Evolutionary conservation across 164 flowering plant species (phyloP), one percentile per base, ranked within the genome.

Genomic region (Tetracentron sinense): DNA sequence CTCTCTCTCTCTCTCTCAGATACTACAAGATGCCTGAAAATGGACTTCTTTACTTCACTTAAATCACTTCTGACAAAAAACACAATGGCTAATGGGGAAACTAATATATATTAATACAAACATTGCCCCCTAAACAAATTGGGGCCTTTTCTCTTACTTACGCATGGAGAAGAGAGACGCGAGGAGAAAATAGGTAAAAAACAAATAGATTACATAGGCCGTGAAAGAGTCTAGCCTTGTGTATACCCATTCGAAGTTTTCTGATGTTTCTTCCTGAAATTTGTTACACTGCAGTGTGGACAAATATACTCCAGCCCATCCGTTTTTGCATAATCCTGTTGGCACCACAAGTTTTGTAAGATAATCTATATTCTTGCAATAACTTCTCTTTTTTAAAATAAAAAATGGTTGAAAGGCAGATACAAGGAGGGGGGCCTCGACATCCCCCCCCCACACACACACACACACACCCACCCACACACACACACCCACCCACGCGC

Each of bases 261-360:
- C 73, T 80, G 92, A 35, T 84, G 52, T 73, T 88, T 90, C 72
- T 83, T 84, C 77, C 77, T 80, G 77, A 75, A 84, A 71, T 79
- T 88, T n/a, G 96, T 69, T 7, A 82, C 53, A 66, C 94, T 95
- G 82, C 99, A 95, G 54, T 85, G 90, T 0, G 99, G 99, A 65
- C 99, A 95, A 49, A 92, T 80, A 68, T 95, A 95, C 76, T 95
- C 99, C 68, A 95, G 75, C 22, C 99, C 99, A 61, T 91, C 99
- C 22, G 99, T 95, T 74, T 95, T 95, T 6, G 99, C 99, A 68
- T 95, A 95, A 65, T 95, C 99, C 99, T 95, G 95, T 54, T 56
- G 21, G 11, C 15, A 49, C 55, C 35, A 67, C 53, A 48, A n/a
- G n/a, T n/a, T n/a, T n/a, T 15, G 47, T 51, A 44, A 67, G 48